Conservation (phyloP, 2,329 filamentous ascomycete species). For the Lasiodiplodia sp. region DNA sequence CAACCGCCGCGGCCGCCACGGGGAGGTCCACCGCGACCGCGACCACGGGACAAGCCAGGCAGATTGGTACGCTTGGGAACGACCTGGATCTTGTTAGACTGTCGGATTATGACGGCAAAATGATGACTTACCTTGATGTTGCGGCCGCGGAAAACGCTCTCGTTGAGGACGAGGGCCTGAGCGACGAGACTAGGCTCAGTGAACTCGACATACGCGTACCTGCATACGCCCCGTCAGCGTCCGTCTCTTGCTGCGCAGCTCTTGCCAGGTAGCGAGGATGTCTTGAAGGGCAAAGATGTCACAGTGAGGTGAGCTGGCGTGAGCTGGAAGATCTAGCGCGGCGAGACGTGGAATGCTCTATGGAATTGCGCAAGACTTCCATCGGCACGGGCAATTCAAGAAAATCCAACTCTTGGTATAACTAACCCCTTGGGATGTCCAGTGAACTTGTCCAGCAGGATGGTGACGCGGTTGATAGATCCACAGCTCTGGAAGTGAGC, state of each 20-base stretch:
- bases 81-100: slow-evolving; percentile 58
- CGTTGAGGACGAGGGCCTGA: slow-evolving; percentile 92
- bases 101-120: not conserved
- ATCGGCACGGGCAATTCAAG: slow-evolving; percentile 32
- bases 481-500: slow-evolving; percentile 97
- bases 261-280: slow-evolving; percentile 64
- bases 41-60: slow-evolving; percentile 87
- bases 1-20: slow-evolving; percentile 60
- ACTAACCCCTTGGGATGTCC: slow-evolving; percentile 98
- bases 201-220: slow-evolving; percentile 99
- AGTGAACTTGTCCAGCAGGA: slow-evolving; percentile 96
- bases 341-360: not conserved
- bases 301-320: slow-evolving; percentile 3
- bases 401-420: slow-evolving; percentile 48
- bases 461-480: slow-evolving; percentile 97
- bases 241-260: slow-evolving; percentile 61
- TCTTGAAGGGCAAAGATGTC: slow-evolving; percentile 31
- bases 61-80: slow-evolving; percentile 96
- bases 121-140: slow-evolving; percentile 81
- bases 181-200: slow-evolving; percentile 87
- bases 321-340: not conserved
- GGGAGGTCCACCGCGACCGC: slow-evolving; percentile 61
- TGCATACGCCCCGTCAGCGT: slow-evolving; percentile 62
- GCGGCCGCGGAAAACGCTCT: slow-evolving; percentile 92
- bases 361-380: not conserved